Base-by-base conservation (phyloP, 2,329 filamentous ascomycete genomes). In the Cytospora piceicola region DNA sequence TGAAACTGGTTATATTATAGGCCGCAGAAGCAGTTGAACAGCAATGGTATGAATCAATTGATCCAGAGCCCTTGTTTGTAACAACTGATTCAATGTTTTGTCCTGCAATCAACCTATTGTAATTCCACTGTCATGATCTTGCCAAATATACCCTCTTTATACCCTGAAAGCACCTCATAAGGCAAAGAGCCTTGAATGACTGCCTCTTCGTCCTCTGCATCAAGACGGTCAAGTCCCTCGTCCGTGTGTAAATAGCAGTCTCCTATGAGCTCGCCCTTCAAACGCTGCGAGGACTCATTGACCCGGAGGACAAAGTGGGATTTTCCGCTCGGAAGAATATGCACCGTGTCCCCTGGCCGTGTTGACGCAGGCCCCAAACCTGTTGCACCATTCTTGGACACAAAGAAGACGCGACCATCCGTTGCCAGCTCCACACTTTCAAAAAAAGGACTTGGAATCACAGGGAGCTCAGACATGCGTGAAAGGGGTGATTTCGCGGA, bases 301-400 rank as follows among this genome's bases (percentile, higher is more conserved):
- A 1, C 1, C 17, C 59, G 42, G 17, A 66, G 64, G 3, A 66
- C 64, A 14, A 63, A 63, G 29, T 46, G 55, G 0, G 36, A n/a
- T 6, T 29, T 8, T 12, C 55, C 51, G 2, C 30, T 56, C 0
- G 60, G 64, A 9, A 66, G 53, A 12, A 39, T 12, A 29, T 51
- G 55, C 2, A 66, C 53, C n/a, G 15, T 49, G 22, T 66, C 64
- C 1, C 36, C 36, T 6, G 7, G 4, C 51, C 4, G 36, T 30
- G 56, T 56, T 2, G 64, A 63, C 3, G 51, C 64, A 17, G 60
- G 64, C 2, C 64, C 60, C 1, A 66, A 49, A 6, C 60, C 64
- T n/a, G 52, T 63, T 6, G 36, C 42, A 2, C 54, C 34, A 1
- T 32, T 17, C 12, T 7, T 0, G 20, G 64, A 52, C 15, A 39